These are phyloP conservation scores for Apophysomyces variabilis DNA, from an alignment of 371 early-diverging fungal genomes.

Conservation along the genomic window DNA sequence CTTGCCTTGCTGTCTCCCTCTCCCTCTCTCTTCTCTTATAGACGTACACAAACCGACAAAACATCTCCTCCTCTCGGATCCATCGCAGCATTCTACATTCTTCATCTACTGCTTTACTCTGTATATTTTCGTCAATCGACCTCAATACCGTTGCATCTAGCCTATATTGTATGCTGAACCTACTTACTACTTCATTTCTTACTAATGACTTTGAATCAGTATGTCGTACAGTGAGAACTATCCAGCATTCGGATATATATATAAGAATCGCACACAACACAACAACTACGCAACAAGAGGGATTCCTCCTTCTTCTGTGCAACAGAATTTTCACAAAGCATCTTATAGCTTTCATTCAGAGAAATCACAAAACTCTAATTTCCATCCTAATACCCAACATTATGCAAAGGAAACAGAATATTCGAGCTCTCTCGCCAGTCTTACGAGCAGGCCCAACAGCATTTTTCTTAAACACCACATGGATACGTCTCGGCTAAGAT, in stretches of 20 bases:
- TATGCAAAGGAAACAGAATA: not conserved
- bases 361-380: not conserved
- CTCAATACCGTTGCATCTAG: not conserved
- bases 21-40: not conserved
- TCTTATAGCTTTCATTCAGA: slow-evolving; percentile 3
- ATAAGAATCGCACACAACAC: slow-evolving; percentile 11
- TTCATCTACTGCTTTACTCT: not conserved
- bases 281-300: slow-evolving; percentile 6
- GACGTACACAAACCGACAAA: not conserved
- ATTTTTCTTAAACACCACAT: not conserved
- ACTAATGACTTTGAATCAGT: slow-evolving; percentile 2
- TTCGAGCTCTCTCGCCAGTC: not conserved
- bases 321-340: not conserved
- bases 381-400: not conserved
- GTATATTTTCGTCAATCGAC: not conserved
- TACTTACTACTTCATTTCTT: not conserved
- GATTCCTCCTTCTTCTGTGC: not conserved
- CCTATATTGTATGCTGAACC: not conserved
- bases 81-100: not conserved
- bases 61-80: not conserved
- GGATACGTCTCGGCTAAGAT: slow-evolving; percentile 1
- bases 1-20: not conserved
- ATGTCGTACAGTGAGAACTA: slow-evolving; percentile 9
- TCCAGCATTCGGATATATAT: slow-evolving; percentile 9
- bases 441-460: not conserved